Conservation (phyloP, 257 asterid species). For the Cinchona pubescens region DNA sequence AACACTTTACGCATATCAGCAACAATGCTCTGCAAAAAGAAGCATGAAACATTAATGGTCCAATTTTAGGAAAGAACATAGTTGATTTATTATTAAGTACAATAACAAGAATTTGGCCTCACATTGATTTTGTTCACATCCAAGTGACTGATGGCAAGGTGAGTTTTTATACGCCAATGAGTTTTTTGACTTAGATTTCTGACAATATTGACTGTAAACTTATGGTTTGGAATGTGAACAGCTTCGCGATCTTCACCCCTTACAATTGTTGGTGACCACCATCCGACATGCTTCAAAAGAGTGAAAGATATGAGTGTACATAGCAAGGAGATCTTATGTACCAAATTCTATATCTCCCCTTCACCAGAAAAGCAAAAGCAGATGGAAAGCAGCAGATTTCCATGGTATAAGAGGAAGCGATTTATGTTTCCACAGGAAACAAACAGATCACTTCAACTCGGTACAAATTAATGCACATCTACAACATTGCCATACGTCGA, state of each 20-base stretch:
- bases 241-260: constrained; percentile 45
- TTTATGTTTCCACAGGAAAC: neutral
- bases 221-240: constrained; percentile 36
- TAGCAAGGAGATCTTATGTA: neutral
- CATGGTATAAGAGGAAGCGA: no score
- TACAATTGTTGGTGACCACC: constrained; percentile 43
- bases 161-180: constrained; percentile 41
- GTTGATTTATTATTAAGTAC: neutral
- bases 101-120: neutral
- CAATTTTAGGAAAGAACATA: neutral
- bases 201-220: constrained; percentile 28
- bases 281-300: constrained; percentile 33
- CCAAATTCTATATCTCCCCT: neutral
- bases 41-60: neutral
- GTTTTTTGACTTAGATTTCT: constrained; percentile 39
- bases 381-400: neutral
- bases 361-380: no score
- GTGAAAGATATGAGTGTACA: neutral
- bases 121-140: constrained; percentile 35
- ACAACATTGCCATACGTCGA: neutral
- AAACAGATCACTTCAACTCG: neutral
- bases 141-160: constrained; percentile 35
- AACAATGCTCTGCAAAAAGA: constrained; percentile 22
- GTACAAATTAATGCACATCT: neutral
- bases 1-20: constrained; percentile 43